These are phyloP conservation scores for Yamadazyma triangularis DNA, from an alignment of 1,139 yeast genomes.

Conservation along the genomic window DNA sequence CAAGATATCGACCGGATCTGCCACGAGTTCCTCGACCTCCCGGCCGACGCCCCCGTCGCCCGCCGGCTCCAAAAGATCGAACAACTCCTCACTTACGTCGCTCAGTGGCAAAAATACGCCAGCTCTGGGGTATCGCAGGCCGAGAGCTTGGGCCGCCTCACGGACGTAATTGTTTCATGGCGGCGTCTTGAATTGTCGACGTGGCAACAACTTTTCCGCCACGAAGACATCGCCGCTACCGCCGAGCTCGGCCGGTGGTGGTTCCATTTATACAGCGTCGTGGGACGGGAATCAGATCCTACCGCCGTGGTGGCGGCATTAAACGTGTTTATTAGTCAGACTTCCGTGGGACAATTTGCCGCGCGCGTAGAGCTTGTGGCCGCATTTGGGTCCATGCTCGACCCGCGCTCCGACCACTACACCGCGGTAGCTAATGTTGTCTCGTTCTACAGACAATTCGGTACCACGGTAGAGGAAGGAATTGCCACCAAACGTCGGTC, in stretches of 20 bases:
- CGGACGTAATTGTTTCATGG: conserved; percentile 80
- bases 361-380: conserved; percentile 53
- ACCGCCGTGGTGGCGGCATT: conserved; percentile 61
- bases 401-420: conserved; percentile 15
- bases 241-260: conserved; percentile 75
- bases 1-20: conserved; percentile 64
- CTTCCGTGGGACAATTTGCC: conserved; percentile 70
- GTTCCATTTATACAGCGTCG: conserved; percentile 81
- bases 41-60: conserved; percentile 71
- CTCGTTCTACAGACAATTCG: conserved; percentile 64
- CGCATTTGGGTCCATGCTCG: conserved; percentile 46
- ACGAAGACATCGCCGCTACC: conserved; percentile 56
- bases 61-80: conserved; percentile 78
- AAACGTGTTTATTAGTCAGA: conserved; percentile 69
- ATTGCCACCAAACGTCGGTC: conserved; percentile 44
- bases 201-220: conserved; percentile 73
- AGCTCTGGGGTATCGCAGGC: conserved; percentile 68
- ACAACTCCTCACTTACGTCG: conserved; percentile 73
- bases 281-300: conserved; percentile 27
- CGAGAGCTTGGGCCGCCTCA: conserved; percentile 50
- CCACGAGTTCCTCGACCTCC: conserved; percentile 59
- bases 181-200: conserved; percentile 80
- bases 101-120: conserved; percentile 95
- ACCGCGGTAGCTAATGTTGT: conserved; percentile 59
- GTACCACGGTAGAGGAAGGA: conserved; percentile 39